Conservation (phyloP, 805 yeast species). For the Zygotorulaspora sp. region DNA sequence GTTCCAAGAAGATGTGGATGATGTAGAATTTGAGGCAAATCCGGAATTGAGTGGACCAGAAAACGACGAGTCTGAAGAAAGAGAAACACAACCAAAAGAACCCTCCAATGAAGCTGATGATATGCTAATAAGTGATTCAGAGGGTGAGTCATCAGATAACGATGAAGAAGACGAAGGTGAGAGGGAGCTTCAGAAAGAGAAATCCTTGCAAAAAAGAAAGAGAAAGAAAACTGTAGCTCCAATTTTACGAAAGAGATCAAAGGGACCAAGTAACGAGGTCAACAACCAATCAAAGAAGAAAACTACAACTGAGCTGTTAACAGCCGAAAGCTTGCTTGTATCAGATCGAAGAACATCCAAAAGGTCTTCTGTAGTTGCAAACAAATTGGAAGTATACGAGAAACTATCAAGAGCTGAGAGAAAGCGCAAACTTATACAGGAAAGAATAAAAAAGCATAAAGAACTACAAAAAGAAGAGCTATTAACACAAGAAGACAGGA, state of each 20-base stretch:
- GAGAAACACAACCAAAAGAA: conserved; percentile 11
- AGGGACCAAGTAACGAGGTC: conserved; percentile 30
- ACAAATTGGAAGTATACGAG: conserved; percentile 70
- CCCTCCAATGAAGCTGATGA: conserved; percentile 17
- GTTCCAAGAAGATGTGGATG: conserved; percentile 61
- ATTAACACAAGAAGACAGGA: conserved; percentile 41
- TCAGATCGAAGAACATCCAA: conserved; percentile 65
- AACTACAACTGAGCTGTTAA: conserved; percentile 33
- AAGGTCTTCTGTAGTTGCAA: conserved; percentile 71
- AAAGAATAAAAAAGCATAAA: conserved; percentile 42
- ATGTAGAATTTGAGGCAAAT: conserved; percentile 42
- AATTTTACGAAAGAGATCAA: conserved; percentile 32
- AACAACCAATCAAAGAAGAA: conserved; percentile 25
- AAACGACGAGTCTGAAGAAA: conserved; percentile 19
- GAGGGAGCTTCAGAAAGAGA: conserved; percentile 48
- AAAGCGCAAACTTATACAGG: conserved; percentile 45
- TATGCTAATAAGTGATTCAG: conserved; percentile 31
- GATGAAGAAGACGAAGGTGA: conserved; percentile 66
- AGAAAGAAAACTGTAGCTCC: conserved; percentile 30
- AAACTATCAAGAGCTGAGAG: conserved; percentile 65
- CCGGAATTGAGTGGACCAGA: conserved; percentile 34
- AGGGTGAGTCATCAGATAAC: conserved; percentile 39
- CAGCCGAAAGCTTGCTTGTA: conserved; percentile 50
- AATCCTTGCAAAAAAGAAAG: conserved; percentile 29
- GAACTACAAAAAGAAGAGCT: conserved; percentile 40